Conservation (phyloP, 2,329 filamentous ascomycete genomes). For the Lachnellula subtilissima region DNA sequence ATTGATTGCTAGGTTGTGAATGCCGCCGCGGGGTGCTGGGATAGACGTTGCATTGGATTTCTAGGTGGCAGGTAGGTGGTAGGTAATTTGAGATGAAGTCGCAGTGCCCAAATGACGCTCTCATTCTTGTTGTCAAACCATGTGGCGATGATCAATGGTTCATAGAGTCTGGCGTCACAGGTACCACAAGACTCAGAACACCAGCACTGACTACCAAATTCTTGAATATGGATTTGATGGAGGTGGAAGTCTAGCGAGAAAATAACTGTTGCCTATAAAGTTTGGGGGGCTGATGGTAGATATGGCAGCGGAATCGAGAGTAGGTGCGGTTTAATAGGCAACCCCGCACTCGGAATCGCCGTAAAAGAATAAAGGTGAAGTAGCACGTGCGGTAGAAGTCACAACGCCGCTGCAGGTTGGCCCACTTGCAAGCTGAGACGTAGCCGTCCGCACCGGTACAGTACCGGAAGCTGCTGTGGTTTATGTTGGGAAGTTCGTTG, state of each 20-base stretch:
- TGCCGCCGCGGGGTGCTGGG: too few relatives aligned
- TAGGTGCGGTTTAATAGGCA: neutral
- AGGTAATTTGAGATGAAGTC: too few relatives aligned
- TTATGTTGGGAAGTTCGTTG: neutral
- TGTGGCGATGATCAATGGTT: neutral
- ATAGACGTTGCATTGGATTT: too few relatives aligned
- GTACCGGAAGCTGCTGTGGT: neutral
- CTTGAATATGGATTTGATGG: neutral
- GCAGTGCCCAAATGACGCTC: neutral
- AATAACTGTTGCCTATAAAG: neutral
- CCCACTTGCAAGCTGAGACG: constrained; percentile 4
- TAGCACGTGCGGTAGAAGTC: neutral
- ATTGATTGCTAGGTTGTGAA: too few relatives aligned
- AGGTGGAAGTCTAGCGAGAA: neutral
- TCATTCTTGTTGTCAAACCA: neutral
- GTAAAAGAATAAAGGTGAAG: neutral
- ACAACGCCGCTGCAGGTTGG: neutral
- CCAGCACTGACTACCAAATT: neutral
- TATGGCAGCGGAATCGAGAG: neutral
- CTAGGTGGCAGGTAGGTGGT: too few relatives aligned
- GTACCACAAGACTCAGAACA: neutral
- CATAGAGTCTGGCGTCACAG: neutral
- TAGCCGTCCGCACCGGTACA: neutral
- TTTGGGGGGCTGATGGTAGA: neutral
- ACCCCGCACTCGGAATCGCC: constrained; percentile 1